A percentile compares a stretch with the other conserved stretches of the same genome.
These are phyloP conservation scores for Elsinoe australis DNA, from an alignment of 2,329 filamentous ascomycete genomes.

Conservation along the genomic window DNA sequence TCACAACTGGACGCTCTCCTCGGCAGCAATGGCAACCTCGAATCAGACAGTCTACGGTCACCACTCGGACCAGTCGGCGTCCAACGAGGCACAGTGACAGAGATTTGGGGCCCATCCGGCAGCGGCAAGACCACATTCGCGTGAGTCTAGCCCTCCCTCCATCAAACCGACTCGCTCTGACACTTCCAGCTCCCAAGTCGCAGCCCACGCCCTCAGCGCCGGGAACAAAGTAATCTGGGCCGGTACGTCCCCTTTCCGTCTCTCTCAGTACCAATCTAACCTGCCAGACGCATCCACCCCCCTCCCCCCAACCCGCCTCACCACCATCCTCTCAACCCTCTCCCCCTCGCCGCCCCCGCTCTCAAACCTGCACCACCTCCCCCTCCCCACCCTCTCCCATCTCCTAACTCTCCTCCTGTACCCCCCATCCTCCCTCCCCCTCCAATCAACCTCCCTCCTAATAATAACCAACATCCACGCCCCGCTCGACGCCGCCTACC, in stretches of 20 bases:
- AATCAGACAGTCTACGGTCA: background rate
- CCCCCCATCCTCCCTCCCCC: slow-evolving; percentile 57
- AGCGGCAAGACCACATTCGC: slow-evolving; percentile 77
- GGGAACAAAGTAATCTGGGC: slow-evolving; percentile 69
- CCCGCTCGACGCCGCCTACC: slow-evolving; percentile 60
- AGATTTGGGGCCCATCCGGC: slow-evolving; percentile 82
- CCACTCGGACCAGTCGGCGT: slow-evolving; percentile 48
- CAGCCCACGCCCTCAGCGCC: slow-evolving; percentile 54
- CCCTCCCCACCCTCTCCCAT: slow-evolving; percentile 52
- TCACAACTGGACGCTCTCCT: slow-evolving; percentile 41
- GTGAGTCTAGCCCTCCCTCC: slow-evolving; percentile 43
- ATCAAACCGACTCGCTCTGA: background rate
- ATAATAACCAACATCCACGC: slow-evolving; percentile 72
- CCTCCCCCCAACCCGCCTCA: slow-evolving; percentile 42
- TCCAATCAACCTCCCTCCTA: slow-evolving; percentile 56
- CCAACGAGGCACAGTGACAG: slow-evolving; percentile 68
- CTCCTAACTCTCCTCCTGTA: slow-evolving; percentile 65
- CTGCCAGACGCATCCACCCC: slow-evolving; percentile 42
- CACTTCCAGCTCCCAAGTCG: slow-evolving; percentile 57
- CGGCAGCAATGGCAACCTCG: slow-evolving; percentile 22
- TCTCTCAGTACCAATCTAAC: background rate
- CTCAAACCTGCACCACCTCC: slow-evolving; percentile 55
- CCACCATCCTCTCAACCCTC: slow-evolving; percentile 32
- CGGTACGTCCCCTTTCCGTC: slow-evolving; percentile 48
- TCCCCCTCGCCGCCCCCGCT: slow-evolving; percentile 17